Evolutionary conservation across 75 land plant genomes (phyloP), one percentile per base, ranked within the genome.

Genomic region (Cupressus sempervirens): DNA sequence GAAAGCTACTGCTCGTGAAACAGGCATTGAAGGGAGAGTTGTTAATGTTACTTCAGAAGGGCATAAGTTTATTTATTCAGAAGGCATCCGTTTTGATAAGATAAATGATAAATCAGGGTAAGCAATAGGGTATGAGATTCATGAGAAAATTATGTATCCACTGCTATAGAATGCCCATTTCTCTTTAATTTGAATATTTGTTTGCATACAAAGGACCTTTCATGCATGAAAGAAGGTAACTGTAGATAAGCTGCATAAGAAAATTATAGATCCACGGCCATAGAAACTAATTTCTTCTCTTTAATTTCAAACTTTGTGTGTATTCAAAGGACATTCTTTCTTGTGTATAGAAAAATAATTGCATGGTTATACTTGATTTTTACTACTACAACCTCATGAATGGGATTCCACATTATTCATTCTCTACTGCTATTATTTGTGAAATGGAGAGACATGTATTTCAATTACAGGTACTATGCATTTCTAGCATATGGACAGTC

Each of bases 91-190:
- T 1, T 91, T 89, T 84, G 92, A 94, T 48, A 88, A 90, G 83
- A 62, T 94, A 76, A 94, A 95, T 86, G 93, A 95, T 70, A 15
- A 89, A 54, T 81, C 88, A 82, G 85, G 89, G 96, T 94, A 89
- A 74, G 74, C 74, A 72, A 30, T 72, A 30, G 8, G 43, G n/a
- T 30, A 45, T 26, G 45, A 43, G 46, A 3, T 43, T 48, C 48
- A 43, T 46, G n/a, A 43, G 81, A 26, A 79, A 79, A 79, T 18
- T 45, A 79, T 30, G 48, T 79, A 79, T 45, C 41, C 11, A 45
- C 41, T 43, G 15, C n/a, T n/a, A 79, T 79, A 3, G 46, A 79
- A 9, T 79, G 45, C n/a, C 30, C 46, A 43, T 45, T 79, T 43
- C 45, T 79, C 41, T 79, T 79, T 15, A 43, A 43, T 40, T 43